Conservation (phyloP, 2,329 filamentous ascomycete genomes). For the Fusarium cyanostomum region DNA sequence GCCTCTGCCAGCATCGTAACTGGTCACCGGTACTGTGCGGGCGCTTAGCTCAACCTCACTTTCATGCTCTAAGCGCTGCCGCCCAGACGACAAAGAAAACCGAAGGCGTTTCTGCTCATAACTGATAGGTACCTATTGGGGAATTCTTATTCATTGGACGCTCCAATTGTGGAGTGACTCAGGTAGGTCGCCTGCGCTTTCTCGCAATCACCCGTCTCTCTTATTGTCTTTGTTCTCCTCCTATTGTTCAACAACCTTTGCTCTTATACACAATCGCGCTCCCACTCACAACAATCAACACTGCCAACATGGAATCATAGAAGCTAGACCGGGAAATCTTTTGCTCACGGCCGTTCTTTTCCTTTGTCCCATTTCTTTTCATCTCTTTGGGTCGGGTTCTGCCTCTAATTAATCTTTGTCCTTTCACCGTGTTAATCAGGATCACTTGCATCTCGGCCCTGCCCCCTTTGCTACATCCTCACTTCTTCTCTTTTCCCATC, state of each 20-base stretch:
- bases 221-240: constrained; percentile 42
- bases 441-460: constrained; percentile 4
- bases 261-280: constrained; percentile 24
- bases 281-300: constrained; percentile 26
- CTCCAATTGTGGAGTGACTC: constrained; percentile 35
- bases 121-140: constrained; percentile 21
- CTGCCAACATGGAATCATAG: constrained; percentile 41
- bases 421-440: constrained; percentile 21
- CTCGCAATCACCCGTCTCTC: constrained; percentile 28
- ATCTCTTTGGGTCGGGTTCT: constrained; percentile 14
- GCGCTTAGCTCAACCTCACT: constrained; percentile 35
- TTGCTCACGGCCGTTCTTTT: constrained; percentile 29
- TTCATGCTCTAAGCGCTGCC: constrained; percentile 41
- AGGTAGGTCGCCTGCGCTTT: constrained; percentile 31
- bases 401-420: constrained; percentile 30
- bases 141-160: constrained; percentile 33
- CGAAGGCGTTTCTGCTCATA: constrained; percentile 23
- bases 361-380: constrained; percentile 34
- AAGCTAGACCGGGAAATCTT: constrained; percentile 32
- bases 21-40: constrained; percentile 34
- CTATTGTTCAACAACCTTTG: constrained; percentile 26
- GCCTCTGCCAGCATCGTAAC: constrained; percentile 30
- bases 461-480: constrained; percentile 13
- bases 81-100: constrained; percentile 28
- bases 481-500: constrained; percentile 11